Evolutionary conservation across 2,329 filamentous ascomycete genomes (phyloP).

Genomic region (Cladorrhinum sp.): DNA sequence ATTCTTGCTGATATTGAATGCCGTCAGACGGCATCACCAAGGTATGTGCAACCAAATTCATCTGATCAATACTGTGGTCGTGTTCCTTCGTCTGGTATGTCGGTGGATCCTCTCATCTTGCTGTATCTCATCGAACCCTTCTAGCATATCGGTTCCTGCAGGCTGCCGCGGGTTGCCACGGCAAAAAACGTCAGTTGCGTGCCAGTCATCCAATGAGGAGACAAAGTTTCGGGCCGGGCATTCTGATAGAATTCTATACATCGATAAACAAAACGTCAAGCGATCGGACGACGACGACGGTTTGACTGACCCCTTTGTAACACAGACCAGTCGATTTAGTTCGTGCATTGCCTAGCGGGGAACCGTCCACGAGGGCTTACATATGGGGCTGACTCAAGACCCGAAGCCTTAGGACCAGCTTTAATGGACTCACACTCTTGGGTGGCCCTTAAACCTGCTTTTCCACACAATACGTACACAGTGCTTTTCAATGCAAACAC

Average conservation of each 20-base stretch:
- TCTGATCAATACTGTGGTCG: not conserved
- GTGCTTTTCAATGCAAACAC: no score
- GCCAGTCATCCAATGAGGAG: not conserved
- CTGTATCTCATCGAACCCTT: not conserved
- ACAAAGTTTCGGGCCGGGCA: not conserved
- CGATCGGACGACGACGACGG: not conserved
- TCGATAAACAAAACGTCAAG: not conserved
- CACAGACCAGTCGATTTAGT: not conserved
- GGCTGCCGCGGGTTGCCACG: not conserved
- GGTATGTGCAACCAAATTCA: not conserved
- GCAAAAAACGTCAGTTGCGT: not conserved
- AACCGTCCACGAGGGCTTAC: no score
- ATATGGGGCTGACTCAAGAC: no score
- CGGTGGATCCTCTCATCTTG: slow-evolving; percentile 13
- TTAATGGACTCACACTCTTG: no score
- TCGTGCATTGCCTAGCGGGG: not conserved
- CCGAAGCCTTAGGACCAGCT: no score
- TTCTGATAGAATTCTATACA: not conserved
- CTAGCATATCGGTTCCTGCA: not conserved
- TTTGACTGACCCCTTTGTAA: not conserved
- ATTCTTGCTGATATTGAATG: not conserved
- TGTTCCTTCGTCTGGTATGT: slow-evolving; percentile 11
- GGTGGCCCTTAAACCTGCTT: no score
- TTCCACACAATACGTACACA: no score
- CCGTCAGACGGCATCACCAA: slow-evolving; percentile 3